Evolutionary conservation across 1,284 basidiomycete species (phyloP), one percentile per base, ranked within the genome.

Genomic region (Rhodotorula sp.): DNA sequence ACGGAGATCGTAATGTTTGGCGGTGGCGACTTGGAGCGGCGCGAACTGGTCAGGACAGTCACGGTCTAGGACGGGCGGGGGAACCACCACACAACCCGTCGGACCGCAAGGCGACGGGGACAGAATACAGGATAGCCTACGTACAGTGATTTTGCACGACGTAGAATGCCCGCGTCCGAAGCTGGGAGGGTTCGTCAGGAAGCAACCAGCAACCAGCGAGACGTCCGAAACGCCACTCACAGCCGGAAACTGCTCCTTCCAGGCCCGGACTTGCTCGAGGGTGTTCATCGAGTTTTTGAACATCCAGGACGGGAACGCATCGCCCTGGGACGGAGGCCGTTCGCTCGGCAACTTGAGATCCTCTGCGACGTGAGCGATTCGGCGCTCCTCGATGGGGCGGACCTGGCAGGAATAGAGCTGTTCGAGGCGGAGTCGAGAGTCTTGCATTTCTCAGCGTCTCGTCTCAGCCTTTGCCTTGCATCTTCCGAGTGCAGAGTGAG

Each of bases 21-120:
- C 21, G 3, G 72, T 71, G 5, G 72, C 72, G 56, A 61, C 68
- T 70, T n/a, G n/a, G n/a, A n/a, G n/a, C n/a, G n/a, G n/a, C n/a
- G n/a, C n/a, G n/a, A n/a, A n/a, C n/a, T 18, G 21, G 21, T 56
- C 15, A 12, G 51, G 23, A 20, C 14, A 20, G 49, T 20, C 34
- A 6, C 34, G 34, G 34, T 34, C 34, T 4, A 34, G 7, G 7
- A 34, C 5, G 7, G 7, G 34, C 5, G 34, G 34, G 5, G 34
- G 34, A 34, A 34, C 34, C 34, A 6, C 34, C 34, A 6, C 5
- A 6, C 5, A 34, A 6, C 34, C 34, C 34, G 34, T 6, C 34
- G 34, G 34, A 6, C 7, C 7, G 34, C 34, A 34, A 34, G 34
- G 34, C 34, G 34, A 34, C 34, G 34, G 34, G 34, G 34, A 6